Conservation (phyloP, 768 basidiomycete genomes). For the Mrakia frigida region DNA sequence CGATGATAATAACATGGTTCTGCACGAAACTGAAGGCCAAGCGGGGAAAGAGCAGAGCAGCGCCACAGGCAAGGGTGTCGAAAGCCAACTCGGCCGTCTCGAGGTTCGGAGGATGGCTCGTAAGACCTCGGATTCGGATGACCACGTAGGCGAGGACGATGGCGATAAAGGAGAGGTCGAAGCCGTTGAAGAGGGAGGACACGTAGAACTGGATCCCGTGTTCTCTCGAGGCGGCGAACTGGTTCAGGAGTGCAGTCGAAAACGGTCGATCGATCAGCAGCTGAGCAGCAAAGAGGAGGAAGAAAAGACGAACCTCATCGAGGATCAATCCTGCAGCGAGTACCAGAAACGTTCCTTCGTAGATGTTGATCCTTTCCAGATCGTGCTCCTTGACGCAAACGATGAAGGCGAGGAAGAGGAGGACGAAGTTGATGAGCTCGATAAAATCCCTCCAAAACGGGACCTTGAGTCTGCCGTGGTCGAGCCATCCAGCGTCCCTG, state of each 20-base stretch:
- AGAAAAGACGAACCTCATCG: constrained; percentile 52
- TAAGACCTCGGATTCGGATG: constrained; percentile 58
- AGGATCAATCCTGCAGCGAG: constrained; percentile 72
- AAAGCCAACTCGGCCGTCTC: constrained; percentile 58
- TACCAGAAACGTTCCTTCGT: constrained; percentile 69
- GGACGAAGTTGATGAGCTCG: constrained; percentile 23
- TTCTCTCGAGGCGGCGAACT: constrained; percentile 26
- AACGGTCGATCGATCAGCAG: too few species aligned
- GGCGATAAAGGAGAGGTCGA: constrained; percentile 48
- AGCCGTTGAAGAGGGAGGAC: constrained; percentile 27
- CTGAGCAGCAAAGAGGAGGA: too few species aligned
- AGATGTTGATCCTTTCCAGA: constrained; percentile 51
- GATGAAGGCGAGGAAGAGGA: constrained; percentile 5
- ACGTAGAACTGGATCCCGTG: constrained; percentile 28
- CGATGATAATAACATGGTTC: constrained; percentile 24
- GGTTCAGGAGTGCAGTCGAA: too few species aligned
- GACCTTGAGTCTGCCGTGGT: constrained; percentile 41
- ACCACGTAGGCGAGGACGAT: constrained; percentile 65
- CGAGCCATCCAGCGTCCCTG: constrained; percentile 50
- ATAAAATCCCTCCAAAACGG: constrained; percentile 23
- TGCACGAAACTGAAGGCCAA: constrained; percentile 40
- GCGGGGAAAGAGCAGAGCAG: constrained; percentile 80
- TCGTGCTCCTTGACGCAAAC: constrained; percentile 54
- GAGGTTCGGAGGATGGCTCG: constrained; percentile 39
- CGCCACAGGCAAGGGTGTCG: constrained; percentile 76